Conservation (phyloP, 2,329 filamentous ascomycete species). For the Colletotrichum godetiae region DNA sequence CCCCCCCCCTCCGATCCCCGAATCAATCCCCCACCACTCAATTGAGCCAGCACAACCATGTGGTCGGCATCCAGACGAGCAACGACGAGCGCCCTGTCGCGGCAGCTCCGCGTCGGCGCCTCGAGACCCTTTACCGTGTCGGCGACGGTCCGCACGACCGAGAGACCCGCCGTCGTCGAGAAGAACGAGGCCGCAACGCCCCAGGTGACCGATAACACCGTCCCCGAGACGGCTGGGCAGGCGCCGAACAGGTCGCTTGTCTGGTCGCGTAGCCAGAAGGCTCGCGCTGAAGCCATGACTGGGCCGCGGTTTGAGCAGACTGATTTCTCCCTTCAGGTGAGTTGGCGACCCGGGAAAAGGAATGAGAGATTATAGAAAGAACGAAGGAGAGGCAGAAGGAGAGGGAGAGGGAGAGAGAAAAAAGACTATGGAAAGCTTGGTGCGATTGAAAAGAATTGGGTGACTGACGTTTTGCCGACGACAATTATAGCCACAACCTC, state of each 20-base stretch:
- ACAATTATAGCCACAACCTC: conserved; percentile 78
- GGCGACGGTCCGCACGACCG: conserved; percentile 41
- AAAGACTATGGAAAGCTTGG: too few species aligned
- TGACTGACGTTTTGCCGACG: not conserved
- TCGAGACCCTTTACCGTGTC: conserved; percentile 62
- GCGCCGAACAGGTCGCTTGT: conserved; percentile 85
- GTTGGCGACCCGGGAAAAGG: conserved; percentile 40
- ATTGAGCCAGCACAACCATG: conserved; percentile 51
- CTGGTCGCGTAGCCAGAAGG: conserved; percentile 89
- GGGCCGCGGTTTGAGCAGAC: conserved; percentile 98
- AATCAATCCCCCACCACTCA: conserved; percentile 3
- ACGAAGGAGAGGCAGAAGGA: too few species aligned
- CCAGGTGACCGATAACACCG: conserved; percentile 55
- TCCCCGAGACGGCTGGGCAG: conserved; percentile 70
- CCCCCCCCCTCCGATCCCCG: conserved; percentile 6
- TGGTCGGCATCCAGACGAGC: conserved; percentile 54
- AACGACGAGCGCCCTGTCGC: conserved; percentile 55
- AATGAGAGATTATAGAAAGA: too few species aligned
- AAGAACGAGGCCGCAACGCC: conserved; percentile 55
- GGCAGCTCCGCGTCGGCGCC: conserved; percentile 52
- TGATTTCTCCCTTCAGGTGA: conserved; percentile 90
- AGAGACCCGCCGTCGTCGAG: conserved; percentile 54
- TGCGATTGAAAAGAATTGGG: not conserved
- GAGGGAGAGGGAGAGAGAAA: too few species aligned
- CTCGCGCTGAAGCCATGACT: conserved; percentile 85